Evolutionary conservation across 148 eudicot species (phyloP).

Genomic region (Fagopyrum homotropicum): DNA sequence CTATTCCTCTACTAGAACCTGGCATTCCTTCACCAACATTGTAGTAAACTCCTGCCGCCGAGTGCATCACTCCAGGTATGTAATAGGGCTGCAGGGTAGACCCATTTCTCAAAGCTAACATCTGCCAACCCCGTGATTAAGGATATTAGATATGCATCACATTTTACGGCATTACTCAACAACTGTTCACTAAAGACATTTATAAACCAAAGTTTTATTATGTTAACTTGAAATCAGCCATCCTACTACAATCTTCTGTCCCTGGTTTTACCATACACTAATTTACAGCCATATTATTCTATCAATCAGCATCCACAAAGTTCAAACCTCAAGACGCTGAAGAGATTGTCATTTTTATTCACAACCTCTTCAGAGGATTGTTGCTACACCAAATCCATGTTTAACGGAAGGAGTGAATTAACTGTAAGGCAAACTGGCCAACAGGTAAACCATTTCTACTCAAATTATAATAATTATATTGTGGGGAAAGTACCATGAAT

Average conservation of each 20-base stretch:
- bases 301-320: background rate
- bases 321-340: background rate
- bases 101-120: conserved; percentile 83
- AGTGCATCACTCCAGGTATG: conserved; percentile 50
- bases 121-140: conserved; percentile 26
- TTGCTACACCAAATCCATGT: background rate
- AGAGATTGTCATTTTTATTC: background rate
- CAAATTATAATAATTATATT: no score
- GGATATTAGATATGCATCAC: background rate
- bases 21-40: conserved; percentile 5
- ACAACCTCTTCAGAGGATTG: background rate
- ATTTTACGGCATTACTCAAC: no score
- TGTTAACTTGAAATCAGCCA: no score
- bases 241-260: background rate
- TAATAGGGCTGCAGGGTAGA: conserved; percentile 61
- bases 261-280: background rate
- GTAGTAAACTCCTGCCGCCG: conserved; percentile 13
- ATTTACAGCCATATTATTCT: background rate
- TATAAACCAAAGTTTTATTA: no score
- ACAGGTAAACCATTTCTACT: no score
- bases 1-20: conserved; percentile 5
- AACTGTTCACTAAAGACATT: background rate
- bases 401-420: no score
- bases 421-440: no score
- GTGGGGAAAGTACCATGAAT: no score